These are phyloP conservation scores for Eucalyptus pauciflora DNA, from an alignment of 345 rosid species.

Conservation along the genomic window DNA sequence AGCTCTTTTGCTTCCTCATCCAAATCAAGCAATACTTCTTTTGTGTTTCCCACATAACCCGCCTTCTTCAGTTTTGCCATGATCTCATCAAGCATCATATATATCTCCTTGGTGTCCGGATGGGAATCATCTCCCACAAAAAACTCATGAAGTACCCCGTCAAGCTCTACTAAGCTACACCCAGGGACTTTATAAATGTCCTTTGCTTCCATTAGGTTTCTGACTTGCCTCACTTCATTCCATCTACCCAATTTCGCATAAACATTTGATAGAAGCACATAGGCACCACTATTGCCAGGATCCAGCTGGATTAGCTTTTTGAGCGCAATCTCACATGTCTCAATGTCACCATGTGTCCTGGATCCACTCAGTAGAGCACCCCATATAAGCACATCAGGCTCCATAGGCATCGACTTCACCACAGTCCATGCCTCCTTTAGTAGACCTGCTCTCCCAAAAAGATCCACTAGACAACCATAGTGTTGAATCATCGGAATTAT, in stretches of 20 bases:
- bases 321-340: constrained; percentile 22
- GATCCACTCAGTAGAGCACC: constrained; percentile 39
- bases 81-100: constrained; percentile 31
- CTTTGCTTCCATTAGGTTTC: constrained; percentile 26
- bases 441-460: constrained; percentile 36
- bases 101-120: constrained; percentile 15
- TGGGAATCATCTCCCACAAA: constrained; percentile 31
- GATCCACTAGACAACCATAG: constrained; percentile 46
- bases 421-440: constrained; percentile 23
- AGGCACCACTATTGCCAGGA: constrained; percentile 23
- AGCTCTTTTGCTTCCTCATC: constrained; percentile 18
- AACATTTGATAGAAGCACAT: constrained; percentile 29
- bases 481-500: constrained; percentile 24
- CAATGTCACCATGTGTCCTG: constrained; percentile 25
- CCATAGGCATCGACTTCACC: constrained; percentile 26
- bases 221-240: constrained; percentile 21
- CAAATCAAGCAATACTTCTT: constrained; percentile 36
- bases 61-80: constrained; percentile 24
- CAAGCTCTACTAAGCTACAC: constrained; percentile 32
- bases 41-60: constrained; percentile 30
- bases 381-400: constrained; percentile 40
- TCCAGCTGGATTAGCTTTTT: constrained; percentile 24
- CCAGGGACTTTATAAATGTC: constrained; percentile 40
- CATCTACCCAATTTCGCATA: constrained; percentile 31
- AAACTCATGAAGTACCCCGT: constrained; percentile 35